phyloP scores from a whole-genome alignment of 805 yeast genomes.

The Yarrowia sp. region DNA sequence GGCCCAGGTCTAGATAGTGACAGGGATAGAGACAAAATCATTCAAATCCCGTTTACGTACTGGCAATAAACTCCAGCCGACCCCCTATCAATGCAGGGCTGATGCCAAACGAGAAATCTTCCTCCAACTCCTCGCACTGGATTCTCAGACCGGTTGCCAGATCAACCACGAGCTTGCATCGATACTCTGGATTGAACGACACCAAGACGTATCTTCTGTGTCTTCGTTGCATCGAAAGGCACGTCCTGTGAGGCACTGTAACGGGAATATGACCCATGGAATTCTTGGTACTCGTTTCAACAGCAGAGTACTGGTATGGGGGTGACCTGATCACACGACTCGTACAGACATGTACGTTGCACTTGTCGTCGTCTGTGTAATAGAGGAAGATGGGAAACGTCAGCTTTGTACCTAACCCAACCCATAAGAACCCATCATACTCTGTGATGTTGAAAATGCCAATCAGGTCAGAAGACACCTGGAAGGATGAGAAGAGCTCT shows the following conservation, averaged over 20 bases:
- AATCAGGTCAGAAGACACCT: background rate
- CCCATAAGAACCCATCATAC: background rate
- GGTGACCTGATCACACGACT: background rate
- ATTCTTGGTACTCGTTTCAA: background rate
- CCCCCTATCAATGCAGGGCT: background rate
- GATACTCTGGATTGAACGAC: background rate
- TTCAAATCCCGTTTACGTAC: too few relatives aligned
- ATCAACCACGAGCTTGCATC: background rate
- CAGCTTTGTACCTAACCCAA: background rate
- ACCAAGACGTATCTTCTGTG: background rate
- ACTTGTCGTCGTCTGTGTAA: background rate
- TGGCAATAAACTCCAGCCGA: background rate
- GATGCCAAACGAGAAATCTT: background rate
- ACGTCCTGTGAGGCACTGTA: background rate
- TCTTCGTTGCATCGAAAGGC: background rate
- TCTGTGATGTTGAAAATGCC: background rate
- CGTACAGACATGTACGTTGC: background rate
- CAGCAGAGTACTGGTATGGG: background rate
- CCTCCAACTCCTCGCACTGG: background rate
- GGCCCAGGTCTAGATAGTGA: too few relatives aligned
- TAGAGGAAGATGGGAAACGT: background rate
- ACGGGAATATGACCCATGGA: background rate
- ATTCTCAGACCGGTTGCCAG: background rate
- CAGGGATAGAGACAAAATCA: too few relatives aligned
- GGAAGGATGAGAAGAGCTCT: background rate